A percentile compares a stretch with the other conserved stretches of the same genome.
These are phyloP conservation scores for Cucurbitaria berberidis DNA, from an alignment of 2,329 filamentous ascomycete species.

Conservation along the genomic window DNA sequence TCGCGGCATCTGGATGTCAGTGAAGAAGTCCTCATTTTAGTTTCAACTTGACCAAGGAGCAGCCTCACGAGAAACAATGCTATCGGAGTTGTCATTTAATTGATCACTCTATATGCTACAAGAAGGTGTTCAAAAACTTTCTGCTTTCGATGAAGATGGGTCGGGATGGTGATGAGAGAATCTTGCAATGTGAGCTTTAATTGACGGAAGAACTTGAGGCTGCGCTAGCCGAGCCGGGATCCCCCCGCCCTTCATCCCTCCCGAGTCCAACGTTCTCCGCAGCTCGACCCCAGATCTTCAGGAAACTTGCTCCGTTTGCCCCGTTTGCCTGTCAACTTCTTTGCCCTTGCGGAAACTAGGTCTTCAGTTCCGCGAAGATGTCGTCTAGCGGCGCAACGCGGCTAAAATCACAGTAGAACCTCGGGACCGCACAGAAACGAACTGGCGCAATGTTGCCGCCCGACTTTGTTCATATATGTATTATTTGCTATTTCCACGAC, in stretches of 20 bases:
- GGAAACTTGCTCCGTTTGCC: not conserved
- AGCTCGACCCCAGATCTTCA: conserved; percentile 23
- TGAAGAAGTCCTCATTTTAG: not conserved
- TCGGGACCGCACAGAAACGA: too few relatives aligned
- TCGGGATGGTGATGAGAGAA: not conserved
- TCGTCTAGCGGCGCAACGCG: too few relatives aligned
- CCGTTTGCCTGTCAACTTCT: not conserved
- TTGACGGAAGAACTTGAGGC: conserved; percentile 38
- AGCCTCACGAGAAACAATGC: too few relatives aligned
- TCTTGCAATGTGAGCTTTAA: conserved; percentile 6
- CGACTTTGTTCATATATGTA: too few relatives aligned
- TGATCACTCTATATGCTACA: not conserved
- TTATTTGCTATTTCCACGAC: too few relatives aligned
- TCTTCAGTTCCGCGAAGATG: not conserved
- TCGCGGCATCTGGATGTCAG: not conserved
- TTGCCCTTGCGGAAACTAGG: conserved; percentile 10
- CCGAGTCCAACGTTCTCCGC: conserved; percentile 18
- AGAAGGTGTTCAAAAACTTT: not conserved
- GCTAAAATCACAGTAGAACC: too few relatives aligned
- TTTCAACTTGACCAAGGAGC: too few relatives aligned
- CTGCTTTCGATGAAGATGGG: not conserved
- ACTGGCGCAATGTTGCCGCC: too few relatives aligned
- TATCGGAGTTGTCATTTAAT: not conserved
- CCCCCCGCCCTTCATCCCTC: conserved; percentile 14
- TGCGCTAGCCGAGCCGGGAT: conserved; percentile 19